Percentiles rank a stretch among this genome's conserved stretches.
These are phyloP conservation scores for Cystoderma amianthinum DNA, from an alignment of 768 basidiomycete species.

Conservation along the genomic window DNA sequence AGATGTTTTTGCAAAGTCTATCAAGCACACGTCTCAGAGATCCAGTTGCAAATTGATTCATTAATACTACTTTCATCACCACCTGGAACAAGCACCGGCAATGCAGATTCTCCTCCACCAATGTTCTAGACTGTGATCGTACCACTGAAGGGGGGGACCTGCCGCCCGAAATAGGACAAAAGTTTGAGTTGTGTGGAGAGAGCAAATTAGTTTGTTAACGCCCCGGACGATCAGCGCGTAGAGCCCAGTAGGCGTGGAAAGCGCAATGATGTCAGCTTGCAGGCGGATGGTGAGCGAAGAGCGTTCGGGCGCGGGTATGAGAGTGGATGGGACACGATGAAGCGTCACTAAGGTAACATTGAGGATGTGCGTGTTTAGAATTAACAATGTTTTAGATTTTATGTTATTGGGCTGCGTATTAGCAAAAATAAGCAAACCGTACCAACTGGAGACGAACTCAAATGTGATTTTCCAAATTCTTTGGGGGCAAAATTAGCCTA, in stretches of 20 bases:
- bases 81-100: too few species aligned
- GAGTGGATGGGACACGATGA: slow-evolving; percentile 9
- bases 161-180: slow-evolving; percentile 58
- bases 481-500: too few species aligned
- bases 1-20: too few species aligned
- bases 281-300: slow-evolving; percentile 70
- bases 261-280: slow-evolving; percentile 70
- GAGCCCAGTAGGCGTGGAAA: slow-evolving; percentile 77
- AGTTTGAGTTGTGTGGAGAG: slow-evolving; percentile 57
- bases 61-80: too few species aligned
- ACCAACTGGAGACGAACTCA: too few species aligned
- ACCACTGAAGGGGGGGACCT: too few species aligned
- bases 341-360: slow-evolving; percentile 27
- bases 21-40: too few species aligned
- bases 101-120: too few species aligned
- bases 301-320: slow-evolving; percentile 21
- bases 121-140: too few species aligned
- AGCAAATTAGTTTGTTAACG: slow-evolving; percentile 44
- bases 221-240: slow-evolving; percentile 69
- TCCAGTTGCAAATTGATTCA: too few species aligned
- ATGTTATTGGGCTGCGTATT: slow-evolving; percentile 67
- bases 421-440: too few species aligned
- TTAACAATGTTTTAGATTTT: slow-evolving; percentile 72
- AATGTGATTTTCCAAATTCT: too few species aligned
- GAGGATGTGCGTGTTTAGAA: slow-evolving; percentile 67